A percentile compares a stretch with the other conserved stretches of the same genome.
These are phyloP conservation scores for Sclerotinia sclerotiorum DNA, from an alignment of 2,329 filamentous ascomycete species.

Conservation along the genomic window DNA sequence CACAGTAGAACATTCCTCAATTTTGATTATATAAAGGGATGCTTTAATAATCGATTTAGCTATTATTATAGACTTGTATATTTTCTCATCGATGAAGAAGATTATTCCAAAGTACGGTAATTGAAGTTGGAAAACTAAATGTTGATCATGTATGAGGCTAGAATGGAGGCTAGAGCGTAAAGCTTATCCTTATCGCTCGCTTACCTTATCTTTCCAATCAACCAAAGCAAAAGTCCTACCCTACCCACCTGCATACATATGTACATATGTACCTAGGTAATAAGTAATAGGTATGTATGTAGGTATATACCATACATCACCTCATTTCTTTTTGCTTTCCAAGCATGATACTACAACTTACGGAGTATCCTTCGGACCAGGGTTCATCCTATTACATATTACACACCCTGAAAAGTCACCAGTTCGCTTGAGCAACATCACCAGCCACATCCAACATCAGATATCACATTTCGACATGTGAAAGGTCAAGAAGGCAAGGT, in stretches of 20 bases:
- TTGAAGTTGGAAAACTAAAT: too few species aligned
- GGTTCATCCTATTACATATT: neutral
- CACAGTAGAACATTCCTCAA: neutral
- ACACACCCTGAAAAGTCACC: neutral
- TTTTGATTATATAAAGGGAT: neutral
- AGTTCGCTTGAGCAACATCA: neutral
- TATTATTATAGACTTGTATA: neutral
- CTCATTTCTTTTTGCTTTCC: neutral
- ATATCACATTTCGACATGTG: constrained; percentile 2
- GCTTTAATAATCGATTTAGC: neutral
- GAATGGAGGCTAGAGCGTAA: too few species aligned
- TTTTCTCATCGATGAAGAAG: neutral
- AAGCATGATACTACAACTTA: neutral
- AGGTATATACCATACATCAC: neutral
- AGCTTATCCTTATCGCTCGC: too few species aligned
- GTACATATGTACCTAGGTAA: too few species aligned
- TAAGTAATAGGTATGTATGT: too few species aligned
- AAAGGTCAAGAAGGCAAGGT: neutral
- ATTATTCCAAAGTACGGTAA: neutral
- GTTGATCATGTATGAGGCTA: too few species aligned
- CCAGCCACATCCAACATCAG: neutral
- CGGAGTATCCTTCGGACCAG: neutral
- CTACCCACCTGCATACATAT: neutral
- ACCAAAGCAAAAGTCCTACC: too few species aligned
- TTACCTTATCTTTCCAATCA: too few species aligned